Evolutionary conservation across 148 eudicot species (phyloP), one percentile per base, ranked within the genome.

Genomic region (Salicornia ramosissima): DNA sequence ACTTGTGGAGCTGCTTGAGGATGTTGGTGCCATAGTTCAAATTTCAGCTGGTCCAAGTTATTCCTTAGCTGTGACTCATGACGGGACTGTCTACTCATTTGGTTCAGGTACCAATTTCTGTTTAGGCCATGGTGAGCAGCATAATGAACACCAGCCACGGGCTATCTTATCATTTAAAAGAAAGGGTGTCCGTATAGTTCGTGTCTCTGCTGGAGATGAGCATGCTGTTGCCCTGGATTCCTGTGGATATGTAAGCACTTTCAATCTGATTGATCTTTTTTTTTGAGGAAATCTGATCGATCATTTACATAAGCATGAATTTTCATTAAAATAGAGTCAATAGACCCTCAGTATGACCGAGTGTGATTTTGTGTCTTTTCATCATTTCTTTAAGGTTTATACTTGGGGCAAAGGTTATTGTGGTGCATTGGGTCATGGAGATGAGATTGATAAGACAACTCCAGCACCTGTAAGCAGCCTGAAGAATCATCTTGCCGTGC

Each of bases 331-430:
- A n/a, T n/a, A n/a, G n/a, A 9, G 2, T 40, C 2, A 18, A 46
- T 12, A 52, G 49, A 26, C 55, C 64, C 50, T 69, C 29, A 34
- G 47, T 26, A 9, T 47, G 58, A 50, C 46, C 30, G 24, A 25
- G 21, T 47, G 22, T 22, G 30, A 47, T 71, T 34, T 67, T 61
- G 60, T 67, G 69, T 47, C 45, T 77, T 65, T 31, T 4, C n/a
- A 24, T 15, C 24, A 18, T 65, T 50, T 51, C 12, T 49, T 75
- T n/a, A 72, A 94, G 98, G 98, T 90, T 36, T 86, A 88, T 83
- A 90, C 98, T 31, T 94, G 98, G 98, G 98, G 98, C 47, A 94
- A 94, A 79, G 98, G 98, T 49, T 94, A 94, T 65, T 94, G 97
- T 82, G 98, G 98, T 53, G 92, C 98, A 56, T 68, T 94, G 73